phyloP scores from a whole-genome alignment of 768 basidiomycete genomes.

The Panaeolus papilionaceus region DNA sequence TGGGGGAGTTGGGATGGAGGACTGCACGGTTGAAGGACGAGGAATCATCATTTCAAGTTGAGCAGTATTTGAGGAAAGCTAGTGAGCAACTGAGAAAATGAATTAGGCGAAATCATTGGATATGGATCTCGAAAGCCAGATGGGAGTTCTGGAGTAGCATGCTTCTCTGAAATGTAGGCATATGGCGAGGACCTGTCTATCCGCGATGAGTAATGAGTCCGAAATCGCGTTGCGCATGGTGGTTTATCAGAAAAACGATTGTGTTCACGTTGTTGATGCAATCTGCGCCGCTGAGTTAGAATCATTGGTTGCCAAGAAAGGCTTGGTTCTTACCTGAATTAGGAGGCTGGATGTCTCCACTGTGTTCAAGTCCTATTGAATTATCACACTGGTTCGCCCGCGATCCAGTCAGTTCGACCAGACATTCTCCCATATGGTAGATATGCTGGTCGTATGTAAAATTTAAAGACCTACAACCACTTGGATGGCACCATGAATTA shows the following conservation, averaged over 20 bases:
- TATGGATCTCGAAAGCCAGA: slow-evolving; percentile 3
- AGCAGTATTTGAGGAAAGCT: slow-evolving; percentile 11
- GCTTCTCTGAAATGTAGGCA: slow-evolving; percentile 11
- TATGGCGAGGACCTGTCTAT: background rate
- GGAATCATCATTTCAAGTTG: background rate
- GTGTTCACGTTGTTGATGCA: slow-evolving; percentile 3
- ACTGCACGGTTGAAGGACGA: slow-evolving; percentile 10
- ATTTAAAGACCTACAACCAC: background rate
- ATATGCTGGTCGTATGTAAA: background rate
- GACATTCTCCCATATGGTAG: background rate
- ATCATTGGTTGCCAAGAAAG: background rate
- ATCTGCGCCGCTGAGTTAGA: background rate
- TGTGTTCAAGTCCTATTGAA: background rate
- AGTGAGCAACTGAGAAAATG: background rate
- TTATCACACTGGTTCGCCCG: slow-evolving; percentile 5
- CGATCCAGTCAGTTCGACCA: background rate
- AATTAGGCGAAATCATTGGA: background rate
- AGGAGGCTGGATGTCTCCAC: background rate
- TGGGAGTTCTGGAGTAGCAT: slow-evolving; percentile 7
- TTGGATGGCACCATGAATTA: background rate
- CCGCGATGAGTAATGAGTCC: slow-evolving; percentile 5
- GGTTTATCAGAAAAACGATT: background rate
- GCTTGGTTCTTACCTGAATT: background rate
- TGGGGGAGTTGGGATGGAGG: background rate
- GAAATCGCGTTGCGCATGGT: slow-evolving; percentile 9